Evolutionary conservation across 306 rosid genomes (phyloP).

Genomic region (Vigna angularis): DNA sequence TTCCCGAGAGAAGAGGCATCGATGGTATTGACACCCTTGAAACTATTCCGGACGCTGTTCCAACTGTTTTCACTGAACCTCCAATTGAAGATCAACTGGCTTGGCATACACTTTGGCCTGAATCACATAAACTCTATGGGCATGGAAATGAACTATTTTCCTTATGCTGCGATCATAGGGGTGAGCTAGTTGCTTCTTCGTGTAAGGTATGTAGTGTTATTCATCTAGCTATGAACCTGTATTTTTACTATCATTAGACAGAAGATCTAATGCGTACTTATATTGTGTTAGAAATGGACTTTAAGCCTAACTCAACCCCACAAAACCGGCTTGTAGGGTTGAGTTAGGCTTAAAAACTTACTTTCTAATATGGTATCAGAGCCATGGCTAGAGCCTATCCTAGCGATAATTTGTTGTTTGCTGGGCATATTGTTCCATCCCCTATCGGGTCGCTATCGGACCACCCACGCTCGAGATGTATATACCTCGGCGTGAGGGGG

Average conservation of each 20-base stretch:
- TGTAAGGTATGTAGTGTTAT: constrained; percentile 76
- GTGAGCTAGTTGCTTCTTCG: constrained; percentile 91
- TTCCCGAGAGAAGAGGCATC: constrained; percentile 54
- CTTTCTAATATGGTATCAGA: no score
- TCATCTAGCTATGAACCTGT: constrained; percentile 23
- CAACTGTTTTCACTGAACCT: constrained; percentile 81
- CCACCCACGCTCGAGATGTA: no score
- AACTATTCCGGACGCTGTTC: constrained; percentile 91
- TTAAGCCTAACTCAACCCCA: no score
- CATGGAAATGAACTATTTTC: constrained; percentile 96
- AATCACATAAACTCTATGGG: constrained; percentile 96
- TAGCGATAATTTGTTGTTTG: no score
- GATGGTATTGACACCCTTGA: constrained; percentile 83
- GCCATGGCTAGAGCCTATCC: no score
- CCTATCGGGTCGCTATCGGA: no score
- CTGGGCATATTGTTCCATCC: no score
- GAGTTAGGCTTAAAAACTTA: no score
- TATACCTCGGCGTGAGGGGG: no score
- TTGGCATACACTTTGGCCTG: constrained; percentile 99
- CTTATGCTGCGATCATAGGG: constrained; percentile 82
- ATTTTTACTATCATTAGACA: neutral
- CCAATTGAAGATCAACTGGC: constrained; percentile 98
- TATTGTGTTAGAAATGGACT: no score
- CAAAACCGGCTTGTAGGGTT: no score
- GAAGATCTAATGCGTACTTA: constrained; percentile 15